Base-by-base conservation (phyloP, 2,329 filamentous ascomycete genomes). In the Paraphoma sp. region DNA sequence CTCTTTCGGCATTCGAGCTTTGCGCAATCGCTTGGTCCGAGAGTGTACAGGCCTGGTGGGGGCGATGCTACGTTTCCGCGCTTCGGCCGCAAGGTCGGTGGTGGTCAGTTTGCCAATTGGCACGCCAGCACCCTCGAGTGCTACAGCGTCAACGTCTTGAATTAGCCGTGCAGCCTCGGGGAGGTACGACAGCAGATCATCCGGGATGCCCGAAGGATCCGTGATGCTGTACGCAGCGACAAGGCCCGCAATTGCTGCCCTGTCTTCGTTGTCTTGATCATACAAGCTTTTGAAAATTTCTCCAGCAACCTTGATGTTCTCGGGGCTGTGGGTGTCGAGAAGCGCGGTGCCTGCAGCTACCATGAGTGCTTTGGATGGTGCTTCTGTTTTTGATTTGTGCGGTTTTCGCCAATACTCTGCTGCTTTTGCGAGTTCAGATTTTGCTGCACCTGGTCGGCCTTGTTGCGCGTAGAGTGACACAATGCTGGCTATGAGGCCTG, bases 381-480 rank as follows among this genome's bases (percentile, higher is more conserved):
- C 72, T 57, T 71, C 67, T 29, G 71, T 69, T 63, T 84, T 81
- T 9, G 84, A 80, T 64, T 88, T 89, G 45, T 83, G 81, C 51
- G 68, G 67, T 48, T 69, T 73, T 28, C 87, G 85, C 93, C 95
- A 98, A 78, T 96, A 89, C 12, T 84, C 81, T 10, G 92, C 92
- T 16, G 94, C 92, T 75, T 89, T 91, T 56, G 88, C 86, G 16
- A 98, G 82, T 70, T 95, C 91, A 6, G 81, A 78, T 60, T 90
- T 90, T 59, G 91, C 87, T 30, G 90, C 87, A 23, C 83, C 80
- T 63, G 89, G 89, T 36, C 93, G 90, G 40, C 90, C 89, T 73
- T 95, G 89, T 2, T 84, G 80, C 65, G 87, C 86, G 77, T 97
- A 95, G 0, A 99, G 82, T 2, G 91, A 88, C 9, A 96, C 89